A percentile compares a stretch with the other conserved stretches of the same genome.
Evolutionary conservation across 2,329 filamentous ascomycete genomes (phyloP).

Genomic region (Cladorrhinum sp.): DNA sequence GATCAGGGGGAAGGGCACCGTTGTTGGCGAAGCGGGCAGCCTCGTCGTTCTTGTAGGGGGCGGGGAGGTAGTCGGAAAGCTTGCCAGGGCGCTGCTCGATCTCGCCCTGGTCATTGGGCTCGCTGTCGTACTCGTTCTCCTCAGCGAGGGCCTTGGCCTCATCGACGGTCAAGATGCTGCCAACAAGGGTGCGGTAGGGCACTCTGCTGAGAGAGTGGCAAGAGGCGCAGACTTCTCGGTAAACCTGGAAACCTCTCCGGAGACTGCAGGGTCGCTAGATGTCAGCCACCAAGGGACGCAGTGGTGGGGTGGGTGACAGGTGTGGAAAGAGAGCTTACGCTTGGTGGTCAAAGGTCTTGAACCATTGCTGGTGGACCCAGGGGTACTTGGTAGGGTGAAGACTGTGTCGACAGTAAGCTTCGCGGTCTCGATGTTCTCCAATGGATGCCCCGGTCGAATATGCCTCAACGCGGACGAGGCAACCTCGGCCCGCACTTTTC

Average conservation of each 20-base stretch:
- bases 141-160: conserved; percentile 97
- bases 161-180: conserved; percentile 88
- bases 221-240: conserved; percentile 95
- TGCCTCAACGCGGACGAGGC: conserved; percentile 26
- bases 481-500: conserved; percentile 18
- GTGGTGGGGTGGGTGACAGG: conserved; percentile 8
- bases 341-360: conserved; percentile 96
- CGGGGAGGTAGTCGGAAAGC: conserved; percentile 93
- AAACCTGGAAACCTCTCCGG: conserved; percentile 98
- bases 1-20: conserved; percentile 94
- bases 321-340: conserved; percentile 71
- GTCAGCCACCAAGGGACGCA: conserved; percentile 22
- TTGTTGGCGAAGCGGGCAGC: conserved; percentile 97
- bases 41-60: conserved; percentile 98
- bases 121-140: conserved; percentile 97
- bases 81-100: conserved; percentile 99
- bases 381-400: conserved; percentile 90
- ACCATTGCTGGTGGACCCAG: conserved; percentile 89
- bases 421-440: conserved; percentile 4
- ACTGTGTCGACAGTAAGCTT: conserved; percentile 50
- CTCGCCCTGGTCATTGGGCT: conserved; percentile 96
- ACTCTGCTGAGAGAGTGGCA: conserved; percentile 96
- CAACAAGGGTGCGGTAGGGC: conserved; percentile 89
- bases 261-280: conserved; percentile 55
- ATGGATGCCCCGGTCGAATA: conserved; percentile 20